phyloP scores from a whole-genome alignment of 2,329 filamentous ascomycete genomes.

The Amphichorda felina region DNA sequence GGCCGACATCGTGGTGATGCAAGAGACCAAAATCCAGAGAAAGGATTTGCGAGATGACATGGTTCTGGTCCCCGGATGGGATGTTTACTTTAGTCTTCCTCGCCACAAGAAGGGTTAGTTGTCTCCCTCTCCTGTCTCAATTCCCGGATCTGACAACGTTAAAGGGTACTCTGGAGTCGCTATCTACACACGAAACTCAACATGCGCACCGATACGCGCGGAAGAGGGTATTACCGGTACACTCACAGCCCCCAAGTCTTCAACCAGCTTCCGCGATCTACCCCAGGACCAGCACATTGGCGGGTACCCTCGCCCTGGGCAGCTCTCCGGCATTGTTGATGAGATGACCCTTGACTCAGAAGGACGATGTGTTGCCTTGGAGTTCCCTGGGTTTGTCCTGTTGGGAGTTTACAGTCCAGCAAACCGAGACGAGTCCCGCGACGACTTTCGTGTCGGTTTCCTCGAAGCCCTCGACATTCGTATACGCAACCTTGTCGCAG shows the following conservation, averaged over 20 bases:
- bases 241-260: conserved; percentile 60
- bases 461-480: conserved; percentile 70
- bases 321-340: conserved; percentile 55
- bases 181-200: conserved; percentile 83
- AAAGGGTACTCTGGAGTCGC: conserved; percentile 90
- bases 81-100: conserved; percentile 89
- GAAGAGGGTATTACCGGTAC: conserved; percentile 90
- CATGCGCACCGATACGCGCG: conserved; percentile 75
- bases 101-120: conserved; percentile 81
- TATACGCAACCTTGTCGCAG: conserved; percentile 67
- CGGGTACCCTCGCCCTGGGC: conserved; percentile 65
- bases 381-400: conserved; percentile 90
- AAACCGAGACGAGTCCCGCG: conserved; percentile 70
- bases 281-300: conserved; percentile 68
- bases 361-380: conserved; percentile 80
- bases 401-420: conserved; percentile 90
- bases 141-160: not conserved
- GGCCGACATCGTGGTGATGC: conserved; percentile 87
- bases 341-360: conserved; percentile 72
- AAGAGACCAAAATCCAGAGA: conserved; percentile 91
- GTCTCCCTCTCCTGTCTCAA: not conserved
- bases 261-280: conserved; percentile 61
- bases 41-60: conserved; percentile 92
- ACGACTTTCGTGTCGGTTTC: conserved; percentile 73
- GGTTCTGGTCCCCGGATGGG: conserved; percentile 90